phyloP scores from a whole-genome alignment of 1,284 basidiomycete genomes.

The Pholiota adiposa region DNA sequence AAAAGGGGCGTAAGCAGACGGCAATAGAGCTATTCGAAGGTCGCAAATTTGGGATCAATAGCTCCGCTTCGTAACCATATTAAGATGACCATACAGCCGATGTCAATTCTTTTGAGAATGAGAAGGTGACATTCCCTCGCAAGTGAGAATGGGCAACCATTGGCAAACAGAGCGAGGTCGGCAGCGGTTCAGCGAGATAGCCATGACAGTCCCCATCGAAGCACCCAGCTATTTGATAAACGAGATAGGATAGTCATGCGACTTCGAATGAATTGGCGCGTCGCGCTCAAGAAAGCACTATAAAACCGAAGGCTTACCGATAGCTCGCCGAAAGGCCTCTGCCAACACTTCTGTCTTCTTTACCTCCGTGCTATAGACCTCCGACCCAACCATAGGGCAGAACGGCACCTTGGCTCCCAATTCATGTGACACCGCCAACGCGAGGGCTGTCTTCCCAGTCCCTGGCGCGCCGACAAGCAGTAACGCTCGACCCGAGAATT shows the following conservation, averaged over 20 bases:
- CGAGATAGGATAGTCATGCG: conserved; percentile 7
- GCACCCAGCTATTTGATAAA: background rate
- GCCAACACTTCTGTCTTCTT: conserved; percentile 99
- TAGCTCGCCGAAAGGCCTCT: conserved; percentile 93
- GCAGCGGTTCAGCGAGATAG: conserved; percentile 2
- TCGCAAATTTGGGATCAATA: background rate
- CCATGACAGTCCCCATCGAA: background rate
- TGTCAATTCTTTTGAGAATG: conserved; percentile 1
- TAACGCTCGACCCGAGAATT: conserved; percentile 91
- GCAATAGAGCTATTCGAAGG: background rate
- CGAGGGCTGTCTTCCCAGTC: conserved; percentile 95
- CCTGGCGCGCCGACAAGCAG: conserved; percentile 90
- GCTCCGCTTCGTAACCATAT: background rate
- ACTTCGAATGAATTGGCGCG: background rate
- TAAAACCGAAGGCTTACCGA: conserved; percentile 65
- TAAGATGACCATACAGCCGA: background rate
- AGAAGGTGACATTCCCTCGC: background rate
- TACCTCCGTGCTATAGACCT: conserved; percentile 96
- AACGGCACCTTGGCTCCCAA: conserved; percentile 95
- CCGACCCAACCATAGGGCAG: conserved; percentile 97
- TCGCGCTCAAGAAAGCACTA: conserved; percentile 2
- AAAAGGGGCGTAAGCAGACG: conserved; percentile 7
- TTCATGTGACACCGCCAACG: conserved; percentile 93
- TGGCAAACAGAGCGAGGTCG: background rate
- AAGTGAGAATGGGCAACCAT: background rate